Evolutionary conservation across 805 yeast species (phyloP), one percentile per base, ranked within the genome.

Genomic region (Monosporozyma yasuniensis): DNA sequence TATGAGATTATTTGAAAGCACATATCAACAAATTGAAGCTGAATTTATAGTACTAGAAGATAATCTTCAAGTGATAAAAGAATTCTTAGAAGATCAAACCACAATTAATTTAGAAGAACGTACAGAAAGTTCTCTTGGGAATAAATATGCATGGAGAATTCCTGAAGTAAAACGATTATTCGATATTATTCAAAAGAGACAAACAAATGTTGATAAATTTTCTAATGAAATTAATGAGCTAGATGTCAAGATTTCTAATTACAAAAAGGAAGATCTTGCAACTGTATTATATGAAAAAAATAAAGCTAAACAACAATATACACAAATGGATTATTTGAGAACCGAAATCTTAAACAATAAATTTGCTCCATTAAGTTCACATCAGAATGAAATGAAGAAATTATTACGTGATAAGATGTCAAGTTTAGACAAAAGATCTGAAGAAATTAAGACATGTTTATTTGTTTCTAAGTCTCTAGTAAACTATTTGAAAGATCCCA

Each of bases 121-220:
- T 44, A 58, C 70, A 1, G 55, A 52, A 6, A 50, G 43, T 2
- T 59, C 72, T 0, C 34, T 70, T 1, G 55, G 58, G 14, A 53
- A 59, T 45, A 50, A 61, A 14, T 61, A 66, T 41, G 65, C 70
- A 9, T 72, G 76, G 76, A 68, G 73, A 56, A 49, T 72, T 19
- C 47, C 61, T 12, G 74, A 71, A 48, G 55, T 58, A 6, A 16
- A 28, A 0, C 47, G 46, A 4, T 41, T 68, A 6, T 28, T 39
- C 12, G 50, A 54, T 7, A 53, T 61, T 10, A 7, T 56, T 1
- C 14, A 21, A 7, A 44, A 42, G 8, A 41, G 48, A 4, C 42
- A 34, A 4, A 43, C 46, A 14, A 30, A 32, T 3, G 39, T 53
- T 10, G 22, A 48, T 21, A 39, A 46, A 3, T 39, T 54, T 28